Evolutionary conservation across 164 flowering plant genomes (phyloP).

Genomic region (Annona cherimola): DNA sequence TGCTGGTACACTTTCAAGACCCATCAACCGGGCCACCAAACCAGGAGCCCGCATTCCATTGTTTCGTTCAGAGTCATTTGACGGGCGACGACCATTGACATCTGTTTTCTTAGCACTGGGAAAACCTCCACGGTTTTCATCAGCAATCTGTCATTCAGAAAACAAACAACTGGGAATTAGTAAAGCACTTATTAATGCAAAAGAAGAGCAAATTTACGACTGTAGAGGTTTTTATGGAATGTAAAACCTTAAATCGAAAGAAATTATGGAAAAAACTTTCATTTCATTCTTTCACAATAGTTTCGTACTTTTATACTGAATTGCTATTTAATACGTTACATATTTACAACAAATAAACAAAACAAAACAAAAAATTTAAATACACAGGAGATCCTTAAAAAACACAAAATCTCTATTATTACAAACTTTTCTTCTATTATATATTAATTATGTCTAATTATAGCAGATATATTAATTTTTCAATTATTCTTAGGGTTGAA

Average conservation of each 20-base stretch:
- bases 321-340: too few relatives aligned
- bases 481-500: too few relatives aligned
- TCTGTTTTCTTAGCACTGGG: constrained; percentile 47
- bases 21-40: constrained; percentile 92
- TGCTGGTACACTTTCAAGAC: constrained; percentile 78
- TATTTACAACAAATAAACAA: too few relatives aligned
- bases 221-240: neutral
- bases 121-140: constrained; percentile 83
- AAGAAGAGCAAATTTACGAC: neutral
- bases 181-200: neutral
- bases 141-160: constrained; percentile 52
- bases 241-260: neutral
- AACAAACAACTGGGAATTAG: neutral
- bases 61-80: constrained; percentile 24
- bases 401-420: too few relatives aligned
- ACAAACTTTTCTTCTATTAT: too few relatives aligned
- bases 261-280: too few relatives aligned
- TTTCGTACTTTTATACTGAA: too few relatives aligned
- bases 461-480: too few relatives aligned
- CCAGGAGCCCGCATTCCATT: constrained; percentile 55
- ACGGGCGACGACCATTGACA: neutral
- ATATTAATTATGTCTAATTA: too few relatives aligned
- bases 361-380: too few relatives aligned
- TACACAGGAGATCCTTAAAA: too few relatives aligned
- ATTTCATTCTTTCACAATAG: too few relatives aligned